Conservation (phyloP, 2,329 filamentous ascomycete species). For the Stagonosporopsis rhizophila region DNA sequence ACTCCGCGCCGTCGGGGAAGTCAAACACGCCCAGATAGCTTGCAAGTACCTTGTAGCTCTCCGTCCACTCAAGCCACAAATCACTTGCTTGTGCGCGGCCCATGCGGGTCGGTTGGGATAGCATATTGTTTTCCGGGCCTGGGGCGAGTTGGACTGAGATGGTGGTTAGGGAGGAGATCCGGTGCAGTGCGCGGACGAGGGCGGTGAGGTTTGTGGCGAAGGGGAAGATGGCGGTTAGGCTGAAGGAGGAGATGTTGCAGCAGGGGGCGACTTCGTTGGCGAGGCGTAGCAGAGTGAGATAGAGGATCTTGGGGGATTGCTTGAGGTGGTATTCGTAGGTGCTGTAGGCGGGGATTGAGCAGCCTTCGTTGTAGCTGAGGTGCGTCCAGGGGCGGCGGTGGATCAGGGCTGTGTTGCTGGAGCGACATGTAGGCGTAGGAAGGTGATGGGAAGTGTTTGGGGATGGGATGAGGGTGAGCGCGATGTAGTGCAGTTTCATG, state of each 20-base stretch:
- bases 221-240: conserved; percentile 73
- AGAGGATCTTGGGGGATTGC: conserved; percentile 67
- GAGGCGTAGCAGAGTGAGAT: conserved; percentile 52
- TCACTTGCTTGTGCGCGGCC: conserved; percentile 53
- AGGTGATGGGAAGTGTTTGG: conserved; percentile 58
- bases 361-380: conserved; percentile 76
- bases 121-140: conserved; percentile 47
- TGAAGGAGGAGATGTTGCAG: conserved; percentile 55
- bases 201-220: conserved; percentile 64
- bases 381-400: conserved; percentile 69
- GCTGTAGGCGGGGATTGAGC: conserved; percentile 73
- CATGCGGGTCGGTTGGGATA: conserved; percentile 48
- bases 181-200: conserved; percentile 34
- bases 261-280: conserved; percentile 33
- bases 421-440: conserved; percentile 40
- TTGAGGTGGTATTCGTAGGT: conserved; percentile 75
- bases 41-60: conserved; percentile 38
- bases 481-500: conserved; percentile 67
- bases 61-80: conserved; percentile 49
- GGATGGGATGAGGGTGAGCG: conserved; percentile 45
- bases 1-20: conserved; percentile 29
- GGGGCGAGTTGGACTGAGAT: conserved; percentile 54
- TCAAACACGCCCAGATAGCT: conserved; percentile 33
- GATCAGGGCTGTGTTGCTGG: conserved; percentile 55
- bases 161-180: conserved; percentile 40